These are phyloP conservation scores for Cystobasidium sp. DNA, from an alignment of 1,284 basidiomycete genomes.

Conservation along the genomic window DNA sequence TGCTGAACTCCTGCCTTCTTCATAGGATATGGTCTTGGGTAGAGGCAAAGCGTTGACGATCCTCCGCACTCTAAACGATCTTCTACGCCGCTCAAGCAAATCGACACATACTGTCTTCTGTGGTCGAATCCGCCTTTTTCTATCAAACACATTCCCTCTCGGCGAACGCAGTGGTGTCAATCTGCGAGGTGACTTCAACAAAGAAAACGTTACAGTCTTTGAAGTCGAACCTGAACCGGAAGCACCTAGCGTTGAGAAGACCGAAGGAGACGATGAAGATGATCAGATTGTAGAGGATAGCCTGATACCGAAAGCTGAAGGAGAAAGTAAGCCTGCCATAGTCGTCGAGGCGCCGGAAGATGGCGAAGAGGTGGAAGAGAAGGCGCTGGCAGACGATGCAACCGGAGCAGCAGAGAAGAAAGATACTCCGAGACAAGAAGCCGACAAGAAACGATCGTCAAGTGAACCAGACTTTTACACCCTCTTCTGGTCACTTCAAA, in stretches of 20 bases:
- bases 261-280: conserved; percentile 32
- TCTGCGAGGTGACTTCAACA: conserved; percentile 74
- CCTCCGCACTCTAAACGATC: conserved; percentile 81
- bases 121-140: conserved; percentile 81
- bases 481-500: conserved; percentile 80
- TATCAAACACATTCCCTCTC: conserved; percentile 81
- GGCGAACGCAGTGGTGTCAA: conserved; percentile 90
- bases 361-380: conserved; percentile 49
- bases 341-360: conserved; percentile 36
- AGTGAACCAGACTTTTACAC: conserved; percentile 71
- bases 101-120: conserved; percentile 76
- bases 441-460: conserved; percentile 63
- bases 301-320: conserved; percentile 45
- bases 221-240: conserved; percentile 44
- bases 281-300: conserved; percentile 47
- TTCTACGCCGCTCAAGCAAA: conserved; percentile 78
- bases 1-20: neutral
- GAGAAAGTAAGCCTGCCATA: conserved; percentile 39
- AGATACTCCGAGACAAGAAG: conserved; percentile 54
- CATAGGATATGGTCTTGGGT: conserved; percentile 71
- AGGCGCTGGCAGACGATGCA: conserved; percentile 58
- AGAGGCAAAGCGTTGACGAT: conserved; percentile 84
- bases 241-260: neutral
- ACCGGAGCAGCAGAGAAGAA: conserved; percentile 38
- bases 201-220: conserved; percentile 62